These are phyloP conservation scores for Lepidium sativum DNA, from an alignment of 345 rosid genomes.

Conservation along the genomic window DNA sequence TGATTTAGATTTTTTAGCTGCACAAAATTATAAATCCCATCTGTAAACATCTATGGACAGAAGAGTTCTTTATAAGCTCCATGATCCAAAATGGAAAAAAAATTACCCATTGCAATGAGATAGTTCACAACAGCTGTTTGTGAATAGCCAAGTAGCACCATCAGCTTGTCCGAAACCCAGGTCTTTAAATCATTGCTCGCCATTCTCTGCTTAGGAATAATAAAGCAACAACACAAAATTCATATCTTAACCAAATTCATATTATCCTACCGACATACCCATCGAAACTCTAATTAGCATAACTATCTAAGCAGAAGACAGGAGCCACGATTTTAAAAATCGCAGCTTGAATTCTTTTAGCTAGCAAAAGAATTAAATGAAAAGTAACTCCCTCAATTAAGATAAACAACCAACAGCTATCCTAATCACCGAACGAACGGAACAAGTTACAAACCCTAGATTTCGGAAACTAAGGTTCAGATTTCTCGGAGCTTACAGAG, in stretches of 20 bases:
- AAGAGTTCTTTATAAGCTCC: slow-evolving; percentile 2
- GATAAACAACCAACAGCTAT: neutral
- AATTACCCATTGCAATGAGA: slow-evolving; percentile 57
- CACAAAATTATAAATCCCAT: slow-evolving; percentile 4
- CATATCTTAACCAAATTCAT: neutral
- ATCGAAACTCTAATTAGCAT: neutral
- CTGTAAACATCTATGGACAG: neutral
- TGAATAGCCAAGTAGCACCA: slow-evolving; percentile 67
- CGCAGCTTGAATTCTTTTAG: neutral
- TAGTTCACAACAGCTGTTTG: slow-evolving; percentile 64
- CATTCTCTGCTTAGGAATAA: slow-evolving; percentile 37
- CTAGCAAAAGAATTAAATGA: neutral
- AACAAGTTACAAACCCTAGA: slow-evolving; percentile 20
- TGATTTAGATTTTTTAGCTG: slow-evolving; percentile 72
- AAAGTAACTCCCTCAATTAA: neutral
- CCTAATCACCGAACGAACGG: neutral
- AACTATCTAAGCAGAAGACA: slow-evolving; percentile 1
- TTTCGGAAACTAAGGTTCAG: neutral
- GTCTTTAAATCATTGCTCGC: slow-evolving; percentile 46
- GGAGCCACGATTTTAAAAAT: neutral
- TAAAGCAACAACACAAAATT: neutral
- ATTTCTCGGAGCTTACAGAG: slow-evolving; percentile 7
- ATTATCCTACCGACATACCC: neutral
- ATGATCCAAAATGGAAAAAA: neutral
- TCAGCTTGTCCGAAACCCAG: slow-evolving; percentile 83